Base-by-base conservation (phyloP, 192 early-diverging fungal genomes). In the Coemansia sp. region DNA sequence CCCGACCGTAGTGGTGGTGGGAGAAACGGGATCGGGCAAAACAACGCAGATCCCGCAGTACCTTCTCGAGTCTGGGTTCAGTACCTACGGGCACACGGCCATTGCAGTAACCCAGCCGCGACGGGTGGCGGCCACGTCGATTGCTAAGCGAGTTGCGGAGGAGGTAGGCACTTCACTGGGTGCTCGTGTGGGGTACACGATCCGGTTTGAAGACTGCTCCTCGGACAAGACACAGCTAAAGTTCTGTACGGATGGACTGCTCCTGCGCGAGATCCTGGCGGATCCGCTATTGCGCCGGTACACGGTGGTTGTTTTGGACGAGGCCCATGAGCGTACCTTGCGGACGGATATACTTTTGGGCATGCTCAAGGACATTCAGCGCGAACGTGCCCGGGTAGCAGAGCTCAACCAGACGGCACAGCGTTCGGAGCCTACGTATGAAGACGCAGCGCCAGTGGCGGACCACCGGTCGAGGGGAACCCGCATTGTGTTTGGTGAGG, bases 261-360 rank as follows among this genome's bases (percentile, higher is more conserved):
- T 99, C 38, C 56, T 99, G 18, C 77, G 94, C 6, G 96, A 99
- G 61, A 76, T 96, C 4, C 66, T 96, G 40, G 77, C 83, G 4
- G 94, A 99, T 59, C 76, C 79, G 13, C 38, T 91, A 41, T 58
- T 99, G 7, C 49, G 67, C 1, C 57, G 78, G 23, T 99, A 99
- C 65, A 82, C 82, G 23, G 85, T 88, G 7, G 82, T 99, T 51
- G 80, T 99, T 21, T 58, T 99, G 27, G 96, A 99, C 51, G 96
- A 99, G 59, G 96, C 96, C 1, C 96, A 99, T 62, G 96, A 99
- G 68, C 83, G 96, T n/a, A 96, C 90, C 0, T 49, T 99, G 55
- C 77, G 96, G 17, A 99, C 96, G 0, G 96, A 99, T 64, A 88
- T 99, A 33, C 55, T 99, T 25, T 90, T 99, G 70, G 96, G 93